These are phyloP conservation scores for Penicillium sumatraense DNA, from an alignment of 2,329 filamentous ascomycete species.

Conservation along the genomic window DNA sequence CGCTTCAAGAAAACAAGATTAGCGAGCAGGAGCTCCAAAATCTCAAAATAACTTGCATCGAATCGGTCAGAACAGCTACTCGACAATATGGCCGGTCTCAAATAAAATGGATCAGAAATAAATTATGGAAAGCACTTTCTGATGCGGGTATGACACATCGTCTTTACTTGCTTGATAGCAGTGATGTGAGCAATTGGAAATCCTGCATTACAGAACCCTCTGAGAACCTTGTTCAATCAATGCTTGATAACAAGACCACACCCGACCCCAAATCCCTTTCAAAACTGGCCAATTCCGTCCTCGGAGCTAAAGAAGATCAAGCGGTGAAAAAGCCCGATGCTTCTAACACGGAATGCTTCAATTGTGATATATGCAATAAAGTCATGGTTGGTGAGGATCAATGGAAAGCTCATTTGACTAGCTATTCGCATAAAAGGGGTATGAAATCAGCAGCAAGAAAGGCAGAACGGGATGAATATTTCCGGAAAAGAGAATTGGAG, in stretches of 20 bases:
- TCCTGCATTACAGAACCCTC: conserved; percentile 70
- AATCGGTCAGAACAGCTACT: conserved; percentile 80
- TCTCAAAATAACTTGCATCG: conserved; percentile 65
- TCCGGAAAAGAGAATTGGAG: conserved; percentile 30
- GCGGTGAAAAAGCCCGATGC: conserved; percentile 48
- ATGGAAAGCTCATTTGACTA: conserved; percentile 62
- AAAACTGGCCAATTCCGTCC: conserved; percentile 58
- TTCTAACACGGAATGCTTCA: conserved; percentile 55
- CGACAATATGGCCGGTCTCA: conserved; percentile 87
- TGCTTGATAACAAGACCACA: conserved; percentile 63
- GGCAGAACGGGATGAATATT: conserved; percentile 37
- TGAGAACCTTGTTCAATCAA: conserved; percentile 62
- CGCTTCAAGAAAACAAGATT: conserved; percentile 38
- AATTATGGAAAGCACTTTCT: conserved; percentile 72
- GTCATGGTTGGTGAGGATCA: conserved; percentile 60
- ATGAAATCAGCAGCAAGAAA: conserved; percentile 49
- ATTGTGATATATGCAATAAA: conserved; percentile 72
- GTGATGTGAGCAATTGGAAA: conserved; percentile 66
- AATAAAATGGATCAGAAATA: conserved; percentile 82
- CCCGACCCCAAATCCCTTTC: conserved; percentile 64
- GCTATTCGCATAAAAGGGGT: conserved; percentile 62
- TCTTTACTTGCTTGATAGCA: conserved; percentile 82
- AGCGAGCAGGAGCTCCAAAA: conserved; percentile 53
- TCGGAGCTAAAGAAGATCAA: conserved; percentile 61
- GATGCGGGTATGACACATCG: conserved; percentile 58